A percentile compares a stretch with the other conserved stretches of the same genome.
Evolutionary conservation across 2,329 filamentous ascomycete species (phyloP).

Genomic region (Calonectria pteridis): DNA sequence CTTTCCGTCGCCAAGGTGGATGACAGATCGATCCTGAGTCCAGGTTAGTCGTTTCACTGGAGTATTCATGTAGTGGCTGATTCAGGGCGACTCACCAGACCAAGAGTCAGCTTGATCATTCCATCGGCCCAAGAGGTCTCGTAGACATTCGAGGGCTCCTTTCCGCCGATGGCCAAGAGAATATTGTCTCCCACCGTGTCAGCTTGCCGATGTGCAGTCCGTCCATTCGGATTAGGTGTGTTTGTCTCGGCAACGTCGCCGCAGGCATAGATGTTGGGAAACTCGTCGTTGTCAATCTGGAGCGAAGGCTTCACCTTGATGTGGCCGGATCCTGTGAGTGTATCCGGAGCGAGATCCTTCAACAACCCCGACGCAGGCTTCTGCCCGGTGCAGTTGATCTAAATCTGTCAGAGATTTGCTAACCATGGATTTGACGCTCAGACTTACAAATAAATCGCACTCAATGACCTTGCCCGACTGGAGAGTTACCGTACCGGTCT

Average conservation of each 20-base stretch:
- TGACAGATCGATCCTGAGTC: slow-evolving; percentile 59
- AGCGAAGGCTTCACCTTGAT: slow-evolving; percentile 68
- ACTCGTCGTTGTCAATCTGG: slow-evolving; percentile 62
- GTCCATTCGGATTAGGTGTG: slow-evolving; percentile 63
- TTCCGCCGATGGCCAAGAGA: slow-evolving; percentile 57
- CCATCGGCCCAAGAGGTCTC: slow-evolving; percentile 60
- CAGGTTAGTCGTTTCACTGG: background rate
- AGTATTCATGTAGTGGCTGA: background rate
- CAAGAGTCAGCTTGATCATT: slow-evolving; percentile 66
- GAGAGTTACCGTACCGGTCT: slow-evolving; percentile 56
- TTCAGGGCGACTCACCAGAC: slow-evolving; percentile 55
- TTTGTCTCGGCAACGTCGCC: slow-evolving; percentile 71
- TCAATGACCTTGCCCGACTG: slow-evolving; percentile 58
- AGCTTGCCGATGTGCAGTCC: slow-evolving; percentile 67
- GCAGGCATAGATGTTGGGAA: slow-evolving; percentile 70
- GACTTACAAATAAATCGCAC: slow-evolving; percentile 64
- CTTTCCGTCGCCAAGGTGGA: slow-evolving; percentile 57
- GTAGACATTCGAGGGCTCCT: slow-evolving; percentile 55
- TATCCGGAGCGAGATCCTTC: slow-evolving; percentile 53
- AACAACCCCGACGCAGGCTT: slow-evolving; percentile 66
- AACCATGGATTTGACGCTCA: fast-evolving
- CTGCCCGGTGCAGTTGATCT: slow-evolving; percentile 73
- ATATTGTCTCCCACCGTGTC: slow-evolving; percentile 67
- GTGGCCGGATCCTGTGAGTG: slow-evolving; percentile 61
- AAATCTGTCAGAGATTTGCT: background rate